phyloP scores from a whole-genome alignment of 1,284 basidiomycete species.

The Microbotryomycetes sp. region DNA sequence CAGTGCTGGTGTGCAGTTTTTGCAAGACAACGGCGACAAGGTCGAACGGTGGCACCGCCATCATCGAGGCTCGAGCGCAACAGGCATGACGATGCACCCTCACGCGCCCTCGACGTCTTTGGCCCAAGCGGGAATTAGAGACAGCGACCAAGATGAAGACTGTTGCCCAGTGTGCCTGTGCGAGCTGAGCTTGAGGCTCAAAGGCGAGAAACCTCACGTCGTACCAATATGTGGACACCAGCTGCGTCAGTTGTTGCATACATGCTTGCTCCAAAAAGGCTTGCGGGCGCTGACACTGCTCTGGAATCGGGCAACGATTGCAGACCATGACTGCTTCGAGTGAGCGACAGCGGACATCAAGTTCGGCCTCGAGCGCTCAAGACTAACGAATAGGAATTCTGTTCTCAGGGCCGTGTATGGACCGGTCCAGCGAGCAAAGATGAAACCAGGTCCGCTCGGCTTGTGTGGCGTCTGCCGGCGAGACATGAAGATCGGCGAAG shows the following conservation, averaged over 20 bases:
- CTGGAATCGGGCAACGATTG: neutral
- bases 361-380: no score
- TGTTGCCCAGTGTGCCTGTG: constrained; percentile 88
- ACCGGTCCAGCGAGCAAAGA: constrained; percentile 47
- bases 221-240: constrained; percentile 96
- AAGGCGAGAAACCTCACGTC: constrained; percentile 90
- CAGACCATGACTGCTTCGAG: constrained; percentile 30
- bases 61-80: no score
- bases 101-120: no score
- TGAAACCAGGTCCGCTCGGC: constrained; percentile 63
- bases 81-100: no score
- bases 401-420: constrained; percentile 91
- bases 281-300: no score
- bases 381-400: no score
- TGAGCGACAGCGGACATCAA: no score
- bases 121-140: constrained; percentile 36
- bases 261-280: neutral
- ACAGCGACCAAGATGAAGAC: constrained; percentile 61
- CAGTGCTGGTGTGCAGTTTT: no score
- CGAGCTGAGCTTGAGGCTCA: constrained; percentile 65
- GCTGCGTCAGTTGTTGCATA: constrained; percentile 49
- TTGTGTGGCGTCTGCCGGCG: constrained; percentile 93
- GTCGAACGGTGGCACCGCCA: no score
- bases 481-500: constrained; percentile 84
- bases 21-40: no score